These are phyloP conservation scores for Linnemannia elongata DNA, from an alignment of 192 early-diverging fungal species.

Conservation along the genomic window DNA sequence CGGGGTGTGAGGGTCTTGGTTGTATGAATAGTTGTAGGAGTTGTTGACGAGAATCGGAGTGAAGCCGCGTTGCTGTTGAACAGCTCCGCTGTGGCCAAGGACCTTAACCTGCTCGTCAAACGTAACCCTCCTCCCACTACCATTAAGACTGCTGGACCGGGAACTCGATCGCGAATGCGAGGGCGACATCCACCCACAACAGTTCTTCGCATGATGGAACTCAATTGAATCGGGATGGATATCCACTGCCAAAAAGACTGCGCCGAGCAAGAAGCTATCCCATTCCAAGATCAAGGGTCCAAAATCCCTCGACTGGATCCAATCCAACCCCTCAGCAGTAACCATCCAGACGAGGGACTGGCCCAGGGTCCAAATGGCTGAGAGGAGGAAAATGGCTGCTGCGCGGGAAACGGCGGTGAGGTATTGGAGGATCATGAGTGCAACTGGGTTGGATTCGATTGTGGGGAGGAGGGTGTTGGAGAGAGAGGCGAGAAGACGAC, in stretches of 20 bases:
- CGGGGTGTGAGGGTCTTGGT: background rate
- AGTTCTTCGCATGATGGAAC: background rate
- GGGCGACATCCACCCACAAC: background rate
- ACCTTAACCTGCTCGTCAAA: constrained; percentile 46
- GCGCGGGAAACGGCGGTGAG: constrained; percentile 24
- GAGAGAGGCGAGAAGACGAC: background rate
- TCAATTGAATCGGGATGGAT: constrained; percentile 28
- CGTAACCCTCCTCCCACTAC: constrained; percentile 28
- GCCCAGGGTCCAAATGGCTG: constrained; percentile 10
- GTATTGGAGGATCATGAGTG: constrained; percentile 15
- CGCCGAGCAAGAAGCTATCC: constrained; percentile 38
- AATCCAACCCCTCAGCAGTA: constrained; percentile 17
- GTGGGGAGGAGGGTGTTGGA: background rate
- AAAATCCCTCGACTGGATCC: constrained; percentile 25
- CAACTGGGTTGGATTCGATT: constrained; percentile 19
- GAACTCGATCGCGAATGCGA: constrained; percentile 6
- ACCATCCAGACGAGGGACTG: constrained; percentile 27
- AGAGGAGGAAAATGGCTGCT: constrained; percentile 15
- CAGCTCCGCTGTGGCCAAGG: constrained; percentile 18
- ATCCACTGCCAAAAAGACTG: constrained; percentile 32
- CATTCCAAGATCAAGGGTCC: constrained; percentile 25
- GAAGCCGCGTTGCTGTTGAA: background rate
- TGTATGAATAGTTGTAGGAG: background rate
- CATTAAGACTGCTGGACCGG: background rate
- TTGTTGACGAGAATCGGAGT: background rate